Base-by-base conservation (phyloP, 2,329 filamentous ascomycete genomes). In the Hymenoscyphus linearis region DNA sequence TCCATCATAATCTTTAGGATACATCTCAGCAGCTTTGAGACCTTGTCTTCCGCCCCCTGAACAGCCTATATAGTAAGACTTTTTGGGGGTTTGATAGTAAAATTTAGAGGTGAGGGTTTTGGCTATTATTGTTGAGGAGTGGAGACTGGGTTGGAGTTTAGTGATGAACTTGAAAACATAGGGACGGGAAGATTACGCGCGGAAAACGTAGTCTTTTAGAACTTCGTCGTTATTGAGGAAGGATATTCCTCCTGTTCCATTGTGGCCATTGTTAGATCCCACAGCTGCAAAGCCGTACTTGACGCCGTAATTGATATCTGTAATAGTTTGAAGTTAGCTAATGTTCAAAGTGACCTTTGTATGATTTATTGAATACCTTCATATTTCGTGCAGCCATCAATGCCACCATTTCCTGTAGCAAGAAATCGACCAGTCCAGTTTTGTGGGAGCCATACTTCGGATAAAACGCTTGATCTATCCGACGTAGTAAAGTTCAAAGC, bases 21-120 rank as follows among this genome's bases (percentile, higher is more conserved):
- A 80, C 53, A 74, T 70, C 60, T 80, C 75, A 3, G 76, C 73
- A 2, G 76, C 76, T 62, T 78, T 78, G 59, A 79, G 70, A 37
- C 78, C 79, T 65, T 80, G 77, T n/a, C 75, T 73, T 22, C 78
- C 78, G 26, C 78, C 79, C n/a, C 76, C 76, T 1, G 77, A 79
- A 68, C 79, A 80, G 25, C 77, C 78, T 9, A 78, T 67, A 65
- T 77, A 80, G 70, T 80, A 80, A 22, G 76, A 76, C 25, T 54
- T 56, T 13, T 26, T 54, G 12, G n/a, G 31, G 18, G 52, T 22
- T 3, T 16, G 22, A 10, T n/a, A 13, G 58, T 55, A 60, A 27
- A 60, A 60, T 16, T 50, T 26, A 18, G n/a, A 6, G 4, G 35
- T 52, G 16, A 60, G 26, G 3, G 13, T 22, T 37, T 60, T 60